These are phyloP conservation scores for Cryptomeria japonica DNA, from an alignment of 75 land plant genomes.

Conservation along the genomic window DNA sequence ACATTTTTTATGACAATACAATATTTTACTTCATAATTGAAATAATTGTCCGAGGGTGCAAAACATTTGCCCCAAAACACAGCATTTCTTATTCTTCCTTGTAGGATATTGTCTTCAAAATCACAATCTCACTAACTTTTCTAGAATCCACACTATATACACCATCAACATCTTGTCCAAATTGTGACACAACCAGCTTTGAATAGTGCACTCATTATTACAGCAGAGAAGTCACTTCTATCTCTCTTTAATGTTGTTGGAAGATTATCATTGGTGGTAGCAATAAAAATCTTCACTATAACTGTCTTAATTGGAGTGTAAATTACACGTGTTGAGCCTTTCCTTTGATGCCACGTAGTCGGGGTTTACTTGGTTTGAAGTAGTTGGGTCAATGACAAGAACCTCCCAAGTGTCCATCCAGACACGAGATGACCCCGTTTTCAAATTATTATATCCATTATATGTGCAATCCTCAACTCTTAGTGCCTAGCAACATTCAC, in stretches of 20 bases:
- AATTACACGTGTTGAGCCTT: conserved; percentile 78
- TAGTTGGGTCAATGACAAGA: conserved; percentile 77
- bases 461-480: conserved; percentile 92
- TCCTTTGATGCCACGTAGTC: conserved; percentile 68
- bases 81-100: conserved; percentile 99
- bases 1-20: conserved; percentile 85
- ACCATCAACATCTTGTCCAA: conserved; percentile 99
- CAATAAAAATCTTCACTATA: conserved; percentile 92
- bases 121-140: conserved; percentile 94
- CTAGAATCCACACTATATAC: conserved; percentile 97
- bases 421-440: too few species aligned
- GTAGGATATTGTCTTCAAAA: conserved; percentile 73
- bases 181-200: conserved; percentile 86
- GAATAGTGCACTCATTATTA: conserved; percentile 81
- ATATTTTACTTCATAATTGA: conserved; percentile 91
- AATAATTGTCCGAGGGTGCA: conserved; percentile 93
- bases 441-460: conserved; percentile 62
- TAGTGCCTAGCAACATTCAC: conserved; percentile 95
- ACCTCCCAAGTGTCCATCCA: too few species aligned
- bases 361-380: conserved; percentile 88
- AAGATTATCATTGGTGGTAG: conserved; percentile 82
- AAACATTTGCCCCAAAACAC: conserved; percentile 97
- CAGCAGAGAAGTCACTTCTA: conserved; percentile 99
- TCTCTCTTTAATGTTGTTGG: conserved; percentile 96
- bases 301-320: conserved; percentile 54